Conservation (phyloP, 2,329 filamentous ascomycete genomes). For the Epichloe gansuensis region DNA sequence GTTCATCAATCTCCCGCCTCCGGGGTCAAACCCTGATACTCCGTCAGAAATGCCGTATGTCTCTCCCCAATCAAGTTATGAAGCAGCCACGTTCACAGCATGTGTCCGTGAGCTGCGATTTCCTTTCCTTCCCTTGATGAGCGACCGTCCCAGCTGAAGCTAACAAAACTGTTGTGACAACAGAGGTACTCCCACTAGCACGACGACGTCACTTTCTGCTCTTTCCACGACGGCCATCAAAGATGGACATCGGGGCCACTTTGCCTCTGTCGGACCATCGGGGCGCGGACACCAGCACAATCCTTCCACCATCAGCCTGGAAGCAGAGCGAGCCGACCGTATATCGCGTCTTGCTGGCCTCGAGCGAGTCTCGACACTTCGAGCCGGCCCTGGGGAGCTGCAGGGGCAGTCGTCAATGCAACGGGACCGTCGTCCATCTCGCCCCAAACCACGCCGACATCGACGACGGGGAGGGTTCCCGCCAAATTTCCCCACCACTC, state of each 20-base stretch:
- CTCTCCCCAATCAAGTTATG: background rate
- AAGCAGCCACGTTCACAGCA: background rate
- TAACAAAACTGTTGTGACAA: constrained; percentile 1
- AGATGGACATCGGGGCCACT: constrained; percentile 80
- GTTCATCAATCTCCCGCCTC: constrained; percentile 73
- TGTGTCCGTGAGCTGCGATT: background rate
- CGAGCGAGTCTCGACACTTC: constrained; percentile 71
- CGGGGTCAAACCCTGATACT: constrained; percentile 70
- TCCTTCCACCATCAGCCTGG: constrained; percentile 57
- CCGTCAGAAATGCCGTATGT: constrained; percentile 82
- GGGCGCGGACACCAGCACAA: constrained; percentile 48
- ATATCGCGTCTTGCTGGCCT: constrained; percentile 92
- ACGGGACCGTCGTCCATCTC: constrained; percentile 25
- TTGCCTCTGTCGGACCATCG: constrained; percentile 35
- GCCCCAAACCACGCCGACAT: constrained; percentile 40
- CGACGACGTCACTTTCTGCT: constrained; percentile 81
- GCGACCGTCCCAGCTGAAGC: background rate
- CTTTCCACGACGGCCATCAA: constrained; percentile 93
- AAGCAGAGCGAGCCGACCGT: constrained; percentile 86
- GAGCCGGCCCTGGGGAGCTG: constrained; percentile 33
- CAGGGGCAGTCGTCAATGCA: constrained; percentile 9
- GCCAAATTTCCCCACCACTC: constrained; percentile 24
- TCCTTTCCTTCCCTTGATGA: too few relatives aligned
- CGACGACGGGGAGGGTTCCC: constrained; percentile 28
- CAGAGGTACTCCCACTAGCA: constrained; percentile 75